A percentile compares a stretch with the other conserved stretches of the same genome.
Conservation (phyloP, 768 basidiomycete species). For the Tylopilus intermedius region DNA sequence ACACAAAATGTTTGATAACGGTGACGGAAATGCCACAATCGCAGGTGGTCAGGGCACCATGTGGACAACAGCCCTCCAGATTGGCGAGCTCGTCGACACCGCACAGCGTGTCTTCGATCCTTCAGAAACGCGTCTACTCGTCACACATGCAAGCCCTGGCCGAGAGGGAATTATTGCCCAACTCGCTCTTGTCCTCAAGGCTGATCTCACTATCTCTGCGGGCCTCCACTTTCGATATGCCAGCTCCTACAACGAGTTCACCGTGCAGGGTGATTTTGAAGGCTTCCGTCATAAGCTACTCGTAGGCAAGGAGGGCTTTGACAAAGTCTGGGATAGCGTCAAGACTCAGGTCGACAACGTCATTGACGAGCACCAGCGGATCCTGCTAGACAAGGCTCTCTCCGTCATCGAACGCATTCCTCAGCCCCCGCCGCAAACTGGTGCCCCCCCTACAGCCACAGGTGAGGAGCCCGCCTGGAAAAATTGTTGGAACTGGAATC, state of each 20-base stretch:
- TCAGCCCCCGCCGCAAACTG: conserved; percentile 36
- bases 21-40: conserved; percentile 92
- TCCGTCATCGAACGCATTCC: conserved; percentile 82
- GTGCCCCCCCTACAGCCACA: conserved; percentile 42
- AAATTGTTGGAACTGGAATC: conserved; percentile 99
- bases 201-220: conserved; percentile 89
- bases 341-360: conserved; percentile 86
- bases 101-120: conserved; percentile 91
- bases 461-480: conserved; percentile 95
- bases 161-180: conserved; percentile 91
- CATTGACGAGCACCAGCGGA: conserved; percentile 85
- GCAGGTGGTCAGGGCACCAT: conserved; percentile 97
- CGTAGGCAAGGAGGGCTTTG: conserved; percentile 75
- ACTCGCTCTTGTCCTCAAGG: conserved; percentile 84
- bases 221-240: conserved; percentile 98
- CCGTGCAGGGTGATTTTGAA: conserved; percentile 85
- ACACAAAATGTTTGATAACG: conserved; percentile 93
- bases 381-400: conserved; percentile 84
- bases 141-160: conserved; percentile 90
- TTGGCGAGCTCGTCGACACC: conserved; percentile 96
- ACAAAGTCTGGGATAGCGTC: conserved; percentile 93
- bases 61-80: conserved; percentile 97
- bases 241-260: conserved; percentile 94
- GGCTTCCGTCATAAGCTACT: conserved; percentile 78
- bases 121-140: conserved; percentile 87